Conservation (phyloP, 2,329 filamentous ascomycete genomes). For the Trematosphaeria pertusa region DNA sequence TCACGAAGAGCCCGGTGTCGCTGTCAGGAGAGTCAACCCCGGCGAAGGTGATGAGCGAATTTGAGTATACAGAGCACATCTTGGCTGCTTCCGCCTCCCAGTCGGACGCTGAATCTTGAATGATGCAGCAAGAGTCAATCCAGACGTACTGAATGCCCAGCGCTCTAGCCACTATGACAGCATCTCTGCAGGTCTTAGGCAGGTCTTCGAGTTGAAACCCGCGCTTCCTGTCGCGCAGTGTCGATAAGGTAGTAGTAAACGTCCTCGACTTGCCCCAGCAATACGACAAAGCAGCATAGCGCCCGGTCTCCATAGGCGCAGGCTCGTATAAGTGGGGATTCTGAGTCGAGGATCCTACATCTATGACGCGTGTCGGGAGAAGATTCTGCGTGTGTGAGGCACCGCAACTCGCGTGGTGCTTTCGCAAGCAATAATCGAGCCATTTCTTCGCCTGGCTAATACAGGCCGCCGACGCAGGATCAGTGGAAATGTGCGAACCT, state of each 20-base stretch:
- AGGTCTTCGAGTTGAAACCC: constrained; percentile 11
- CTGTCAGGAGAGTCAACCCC: constrained; percentile 6
- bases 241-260: constrained; percentile 11
- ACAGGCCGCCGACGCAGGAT: background rate
- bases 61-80: constrained; percentile 14
- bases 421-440: constrained; percentile 2
- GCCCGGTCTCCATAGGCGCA: background rate
- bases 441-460: background rate
- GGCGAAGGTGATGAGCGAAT: constrained; percentile 11
- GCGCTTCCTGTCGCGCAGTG: background rate
- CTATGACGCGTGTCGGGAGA: constrained; percentile 11
- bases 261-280: constrained; percentile 14
- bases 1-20: constrained; percentile 6
- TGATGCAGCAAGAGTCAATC: constrained; percentile 15
- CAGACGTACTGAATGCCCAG: constrained; percentile 12
- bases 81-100: constrained; percentile 13
- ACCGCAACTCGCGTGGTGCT: constrained; percentile 1
- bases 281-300: constrained; percentile 8
- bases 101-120: constrained; percentile 8
- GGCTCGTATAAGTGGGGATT: constrained; percentile 6
- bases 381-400: background rate
- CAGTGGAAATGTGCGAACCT: background rate
- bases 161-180: constrained; percentile 4
- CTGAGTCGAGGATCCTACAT: constrained; percentile 5
- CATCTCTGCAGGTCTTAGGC: constrained; percentile 13